Evolutionary conservation across 2,329 filamentous ascomycete species (phyloP).

Genomic region (Penicillium sp.): DNA sequence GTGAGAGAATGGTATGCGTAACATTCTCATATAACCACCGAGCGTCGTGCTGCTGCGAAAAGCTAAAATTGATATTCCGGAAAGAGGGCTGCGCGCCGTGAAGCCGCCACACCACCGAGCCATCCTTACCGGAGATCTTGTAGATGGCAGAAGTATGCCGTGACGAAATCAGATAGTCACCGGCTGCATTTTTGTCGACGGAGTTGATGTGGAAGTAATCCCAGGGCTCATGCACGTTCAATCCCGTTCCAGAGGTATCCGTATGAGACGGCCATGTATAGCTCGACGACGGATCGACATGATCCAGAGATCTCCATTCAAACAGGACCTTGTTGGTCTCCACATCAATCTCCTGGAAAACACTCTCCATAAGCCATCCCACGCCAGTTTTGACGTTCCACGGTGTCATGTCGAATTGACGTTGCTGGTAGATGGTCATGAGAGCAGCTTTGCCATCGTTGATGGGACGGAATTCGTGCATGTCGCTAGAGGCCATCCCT

Average conservation of each 20-base stretch:
- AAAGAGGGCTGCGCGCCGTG: conserved; percentile 39
- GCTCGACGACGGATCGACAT: conserved; percentile 48
- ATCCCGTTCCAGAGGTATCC: conserved; percentile 49
- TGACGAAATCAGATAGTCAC: conserved; percentile 44
- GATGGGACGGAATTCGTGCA: conserved; percentile 53
- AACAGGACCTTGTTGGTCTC: conserved; percentile 49
- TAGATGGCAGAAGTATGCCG: conserved; percentile 43
- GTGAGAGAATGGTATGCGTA: conserved; percentile 39
- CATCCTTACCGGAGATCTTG: conserved; percentile 41
- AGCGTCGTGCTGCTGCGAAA: conserved; percentile 46
- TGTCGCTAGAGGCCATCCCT: conserved; percentile 47
- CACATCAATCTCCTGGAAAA: conserved; percentile 55
- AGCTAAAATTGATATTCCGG: conserved; percentile 40
- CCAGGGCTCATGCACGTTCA: conserved; percentile 46
- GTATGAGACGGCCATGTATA: conserved; percentile 48
- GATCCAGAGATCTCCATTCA: conserved; percentile 52
- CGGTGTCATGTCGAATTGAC: conserved; percentile 48
- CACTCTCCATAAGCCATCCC: conserved; percentile 53
- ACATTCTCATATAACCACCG: conserved; percentile 40
- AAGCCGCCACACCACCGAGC: conserved; percentile 40
- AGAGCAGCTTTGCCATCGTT: conserved; percentile 44
- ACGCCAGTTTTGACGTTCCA: conserved; percentile 45
- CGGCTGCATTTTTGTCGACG: conserved; percentile 41
- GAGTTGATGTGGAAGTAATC: conserved; percentile 48
- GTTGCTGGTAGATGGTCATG: conserved; percentile 44